Evolutionary conservation across 2,329 filamentous ascomycete genomes (phyloP).

Genomic region (Diaporthe citriasiana): DNA sequence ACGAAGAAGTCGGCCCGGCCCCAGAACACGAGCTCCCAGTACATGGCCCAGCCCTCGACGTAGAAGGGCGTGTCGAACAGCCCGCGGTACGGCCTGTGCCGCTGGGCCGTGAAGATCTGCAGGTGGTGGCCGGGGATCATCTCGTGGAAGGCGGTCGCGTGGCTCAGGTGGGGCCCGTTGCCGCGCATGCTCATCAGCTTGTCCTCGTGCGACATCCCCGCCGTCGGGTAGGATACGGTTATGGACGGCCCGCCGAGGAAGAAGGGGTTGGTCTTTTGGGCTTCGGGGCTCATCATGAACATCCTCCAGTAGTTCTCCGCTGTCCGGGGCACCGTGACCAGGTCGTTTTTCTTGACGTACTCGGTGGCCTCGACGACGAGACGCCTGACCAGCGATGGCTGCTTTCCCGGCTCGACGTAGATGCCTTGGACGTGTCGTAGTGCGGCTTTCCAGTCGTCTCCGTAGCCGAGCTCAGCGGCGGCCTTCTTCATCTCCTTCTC

Average conservation of each 20-base stretch:
- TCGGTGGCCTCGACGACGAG: slow-evolving; percentile 65
- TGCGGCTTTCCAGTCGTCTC: slow-evolving; percentile 64
- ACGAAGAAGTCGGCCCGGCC: slow-evolving; percentile 64
- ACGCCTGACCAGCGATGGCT: slow-evolving; percentile 64
- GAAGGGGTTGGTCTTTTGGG: slow-evolving; percentile 70
- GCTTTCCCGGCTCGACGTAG: slow-evolving; percentile 67
- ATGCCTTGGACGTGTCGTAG: slow-evolving; percentile 69
- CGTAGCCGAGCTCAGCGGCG: slow-evolving; percentile 62
- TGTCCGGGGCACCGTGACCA: slow-evolving; percentile 68
- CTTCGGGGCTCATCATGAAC: slow-evolving; percentile 68
- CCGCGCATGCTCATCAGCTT: slow-evolving; percentile 73
- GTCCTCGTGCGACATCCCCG: slow-evolving; percentile 64
- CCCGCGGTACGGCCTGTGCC: slow-evolving; percentile 63
- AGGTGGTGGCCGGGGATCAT: slow-evolving; percentile 72
- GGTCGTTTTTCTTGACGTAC: slow-evolving; percentile 67
- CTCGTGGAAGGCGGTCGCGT: slow-evolving; percentile 73
- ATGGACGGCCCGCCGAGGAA: slow-evolving; percentile 70
- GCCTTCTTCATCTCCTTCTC: slow-evolving; percentile 67
- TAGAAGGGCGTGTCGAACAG: slow-evolving; percentile 71
- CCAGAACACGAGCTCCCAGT: slow-evolving; percentile 74
- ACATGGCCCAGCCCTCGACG: slow-evolving; percentile 73
- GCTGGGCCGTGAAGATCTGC: slow-evolving; percentile 63
- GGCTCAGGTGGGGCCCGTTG: slow-evolving; percentile 70
- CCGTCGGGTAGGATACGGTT: slow-evolving; percentile 69
- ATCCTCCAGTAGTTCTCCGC: slow-evolving; percentile 68